Conservation (phyloP, 1,284 basidiomycete species). For the Ganoderma sinense region DNA sequence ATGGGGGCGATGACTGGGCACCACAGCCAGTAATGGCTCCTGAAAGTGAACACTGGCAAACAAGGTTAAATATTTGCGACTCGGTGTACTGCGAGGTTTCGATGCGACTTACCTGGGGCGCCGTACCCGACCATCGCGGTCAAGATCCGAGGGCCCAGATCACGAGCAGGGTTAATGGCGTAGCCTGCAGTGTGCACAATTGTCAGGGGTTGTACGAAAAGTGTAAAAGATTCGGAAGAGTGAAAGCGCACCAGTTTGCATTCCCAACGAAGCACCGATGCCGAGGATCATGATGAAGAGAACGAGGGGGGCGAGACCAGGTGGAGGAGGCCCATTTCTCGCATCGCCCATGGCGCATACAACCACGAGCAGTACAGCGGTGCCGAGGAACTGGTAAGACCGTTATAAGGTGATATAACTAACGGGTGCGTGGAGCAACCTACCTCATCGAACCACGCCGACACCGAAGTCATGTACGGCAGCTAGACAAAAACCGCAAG, state of each 20-base stretch:
- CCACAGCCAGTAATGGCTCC: slow-evolving; percentile 81
- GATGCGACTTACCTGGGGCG: slow-evolving; percentile 42
- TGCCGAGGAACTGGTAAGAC: slow-evolving; percentile 56
- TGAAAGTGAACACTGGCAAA: slow-evolving; percentile 51
- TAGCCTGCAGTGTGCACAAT: slow-evolving; percentile 45
- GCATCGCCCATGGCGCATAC: slow-evolving; percentile 54
- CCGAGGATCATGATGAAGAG: slow-evolving; percentile 64
- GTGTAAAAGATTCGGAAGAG: neutral
- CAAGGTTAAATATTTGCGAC: neutral
- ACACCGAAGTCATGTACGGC: slow-evolving; percentile 63
- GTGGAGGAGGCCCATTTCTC: slow-evolving; percentile 54
- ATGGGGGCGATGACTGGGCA: slow-evolving; percentile 68
- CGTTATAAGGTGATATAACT: neutral
- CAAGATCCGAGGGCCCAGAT: slow-evolving; percentile 67
- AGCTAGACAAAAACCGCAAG: slow-evolving; percentile 43
- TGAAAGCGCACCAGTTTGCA: slow-evolving; percentile 53
- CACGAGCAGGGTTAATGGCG: slow-evolving; percentile 71
- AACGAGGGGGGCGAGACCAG: slow-evolving; percentile 59
- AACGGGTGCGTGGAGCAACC: neutral
- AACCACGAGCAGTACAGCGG: slow-evolving; percentile 61
- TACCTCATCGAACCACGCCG: slow-evolving; percentile 68
- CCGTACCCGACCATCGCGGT: slow-evolving; percentile 71
- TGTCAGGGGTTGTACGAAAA: neutral
- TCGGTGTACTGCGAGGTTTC: neutral
- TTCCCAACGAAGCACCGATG: slow-evolving; percentile 60